A percentile compares a stretch with the other conserved stretches of the same genome.
These are phyloP conservation scores for Gnetum montanum DNA, from an alignment of 75 land plant species.

Conservation along the genomic window DNA sequence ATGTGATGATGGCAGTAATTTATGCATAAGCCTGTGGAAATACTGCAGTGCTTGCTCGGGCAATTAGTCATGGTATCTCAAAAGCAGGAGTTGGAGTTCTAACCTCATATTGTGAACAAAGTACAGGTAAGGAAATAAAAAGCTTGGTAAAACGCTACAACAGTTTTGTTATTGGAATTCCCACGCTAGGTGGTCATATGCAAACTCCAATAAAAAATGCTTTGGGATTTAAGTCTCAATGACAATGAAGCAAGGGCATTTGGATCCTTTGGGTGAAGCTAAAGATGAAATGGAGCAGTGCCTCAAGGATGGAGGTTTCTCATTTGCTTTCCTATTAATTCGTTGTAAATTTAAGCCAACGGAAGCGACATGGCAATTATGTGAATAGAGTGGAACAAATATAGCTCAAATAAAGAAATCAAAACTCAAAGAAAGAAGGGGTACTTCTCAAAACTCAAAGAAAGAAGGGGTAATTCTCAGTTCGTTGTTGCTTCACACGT, in stretches of 20 bases:
- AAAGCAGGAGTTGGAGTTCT: conserved; percentile 45
- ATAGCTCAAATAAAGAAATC: conserved; percentile 33
- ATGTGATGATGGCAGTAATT: conserved; percentile 35
- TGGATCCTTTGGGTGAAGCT: conserved; percentile 56
- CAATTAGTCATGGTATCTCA: conserved; percentile 45
- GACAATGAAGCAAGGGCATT: conserved; percentile 41
- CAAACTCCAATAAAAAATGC: conserved; percentile 48
- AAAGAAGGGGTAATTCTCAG: conserved; percentile 18
- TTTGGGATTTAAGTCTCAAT: conserved; percentile 29
- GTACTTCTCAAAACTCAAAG: conserved; percentile 28
- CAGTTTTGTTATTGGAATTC: conserved; percentile 47
- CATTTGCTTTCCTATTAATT: conserved; percentile 32
- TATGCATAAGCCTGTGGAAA: conserved; percentile 53
- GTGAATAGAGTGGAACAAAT: conserved; percentile 30
- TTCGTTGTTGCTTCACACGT: conserved; percentile 21
- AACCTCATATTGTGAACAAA: conserved; percentile 28
- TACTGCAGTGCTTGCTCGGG: conserved; percentile 47
- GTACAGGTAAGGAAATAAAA: conserved; percentile 19
- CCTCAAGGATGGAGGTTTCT: conserved; percentile 38
- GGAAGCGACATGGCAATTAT: conserved; percentile 29
- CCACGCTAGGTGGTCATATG: conserved; percentile 46
- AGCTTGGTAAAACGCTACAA: conserved; percentile 12
- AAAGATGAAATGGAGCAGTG: conserved; percentile 39
- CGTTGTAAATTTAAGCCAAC: conserved; percentile 55
- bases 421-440: too few relatives aligned